phyloP scores from a whole-genome alignment of 2,329 filamentous ascomycete genomes.

The Aspergillus jensenii region DNA sequence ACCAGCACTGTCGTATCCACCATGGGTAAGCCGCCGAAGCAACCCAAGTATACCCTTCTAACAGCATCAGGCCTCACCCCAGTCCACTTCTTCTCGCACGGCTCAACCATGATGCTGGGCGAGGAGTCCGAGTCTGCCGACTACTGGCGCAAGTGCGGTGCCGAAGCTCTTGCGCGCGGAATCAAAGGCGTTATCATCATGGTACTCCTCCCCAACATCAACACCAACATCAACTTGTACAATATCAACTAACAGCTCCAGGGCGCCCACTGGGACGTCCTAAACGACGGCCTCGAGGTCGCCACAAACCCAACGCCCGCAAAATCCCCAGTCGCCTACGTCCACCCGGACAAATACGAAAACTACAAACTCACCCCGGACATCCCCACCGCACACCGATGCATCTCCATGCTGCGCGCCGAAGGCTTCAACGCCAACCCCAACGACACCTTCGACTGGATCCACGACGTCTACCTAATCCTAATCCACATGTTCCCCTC shows the following conservation, averaged over 20 bases:
- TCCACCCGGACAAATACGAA: slow-evolving; percentile 64
- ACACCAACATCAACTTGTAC: neutral
- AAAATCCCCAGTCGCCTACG: slow-evolving; percentile 66
- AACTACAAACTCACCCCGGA: slow-evolving; percentile 63
- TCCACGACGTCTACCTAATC: slow-evolving; percentile 70
- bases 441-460: slow-evolving; percentile 66
- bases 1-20: too few species aligned
- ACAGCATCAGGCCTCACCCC: slow-evolving; percentile 43
- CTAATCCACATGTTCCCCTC: slow-evolving; percentile 68
- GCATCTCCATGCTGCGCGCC: slow-evolving; percentile 50
- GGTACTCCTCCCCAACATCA: slow-evolving; percentile 41
- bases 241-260: neutral
- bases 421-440: slow-evolving; percentile 55
- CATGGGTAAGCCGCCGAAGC: neutral
- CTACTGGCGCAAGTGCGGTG: slow-evolving; percentile 67
- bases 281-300: slow-evolving; percentile 58
- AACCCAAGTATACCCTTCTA: too few species aligned
- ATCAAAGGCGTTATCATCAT: slow-evolving; percentile 67
- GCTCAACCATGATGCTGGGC: slow-evolving; percentile 70
- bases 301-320: slow-evolving; percentile 59
- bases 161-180: slow-evolving; percentile 59
- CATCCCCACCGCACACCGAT: slow-evolving; percentile 51
- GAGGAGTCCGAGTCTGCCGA: slow-evolving; percentile 61
- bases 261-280: slow-evolving; percentile 64
- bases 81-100: slow-evolving; percentile 69